Base-by-base conservation (phyloP, 176 grass and related monocot species). In the Avena insularis region DNA sequence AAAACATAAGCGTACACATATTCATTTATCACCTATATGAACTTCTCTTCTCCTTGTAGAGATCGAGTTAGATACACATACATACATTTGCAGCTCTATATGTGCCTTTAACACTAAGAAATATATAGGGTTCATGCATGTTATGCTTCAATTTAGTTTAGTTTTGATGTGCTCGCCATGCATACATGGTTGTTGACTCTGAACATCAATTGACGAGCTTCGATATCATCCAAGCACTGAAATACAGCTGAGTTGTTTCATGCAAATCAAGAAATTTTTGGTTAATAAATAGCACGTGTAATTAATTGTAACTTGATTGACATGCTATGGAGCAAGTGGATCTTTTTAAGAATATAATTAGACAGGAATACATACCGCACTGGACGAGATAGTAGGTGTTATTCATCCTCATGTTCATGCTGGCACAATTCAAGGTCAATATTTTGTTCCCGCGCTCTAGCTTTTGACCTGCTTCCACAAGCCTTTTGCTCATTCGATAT, bases 351-450 rank as follows among this genome's bases (percentile, higher is more conserved):
- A 21, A 72, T 14, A 4, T 73, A 23, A 73, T 2, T 21, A 13
- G 19, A 23, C 10, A 14, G 6, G 38, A 13, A 73, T 21, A 73
- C 70, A 23, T 73, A 73, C 70, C 7, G 43, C 33, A 14, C 20
- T 21, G 47, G 72, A 76, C 48, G 48, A 54, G 23, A 9, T 33
- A 17, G 8, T 54, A 29, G 13, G 49, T 5, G 23, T 54, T 76
- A 76, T 76, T 75, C 72, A 21, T 76, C 23, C 14, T 76, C 73
- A 16, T 54, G 48, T 14, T 76, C 73, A 23, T 76, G 73, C 25
- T 76, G 48, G 48, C 73, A 9, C 48, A 54, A 76, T 25, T 76
- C 73, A 76, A 76, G 73, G 23, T 54, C 8, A 17, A 76, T 76
- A 13, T 53, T 54, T 31, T 23, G 73, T 31, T 53, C 73, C 29